Conservation (phyloP, 2,329 filamentous ascomycete genomes). For the Fusarium gaditjirri region DNA sequence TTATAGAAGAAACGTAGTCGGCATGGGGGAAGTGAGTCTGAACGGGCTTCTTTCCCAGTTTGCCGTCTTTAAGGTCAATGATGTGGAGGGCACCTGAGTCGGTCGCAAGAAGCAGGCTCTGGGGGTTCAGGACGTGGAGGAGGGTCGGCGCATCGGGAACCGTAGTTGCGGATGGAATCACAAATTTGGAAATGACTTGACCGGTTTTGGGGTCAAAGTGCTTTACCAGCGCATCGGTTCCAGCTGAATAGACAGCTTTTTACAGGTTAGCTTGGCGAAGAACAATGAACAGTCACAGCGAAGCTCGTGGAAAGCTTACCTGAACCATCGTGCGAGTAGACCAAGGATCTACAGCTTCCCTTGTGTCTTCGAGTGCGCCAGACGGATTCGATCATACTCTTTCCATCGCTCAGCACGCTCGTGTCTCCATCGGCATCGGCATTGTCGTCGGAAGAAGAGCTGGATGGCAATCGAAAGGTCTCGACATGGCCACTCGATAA, state of each 20-base stretch:
- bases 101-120: constrained; percentile 87
- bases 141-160: constrained; percentile 79
- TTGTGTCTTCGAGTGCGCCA: constrained; percentile 94
- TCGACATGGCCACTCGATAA: constrained; percentile 87
- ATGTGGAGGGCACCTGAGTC: constrained; percentile 91
- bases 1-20: constrained; percentile 91
- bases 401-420: constrained; percentile 68
- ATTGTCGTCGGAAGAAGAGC: constrained; percentile 62
- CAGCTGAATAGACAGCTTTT: constrained; percentile 70
- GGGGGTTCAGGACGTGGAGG: constrained; percentile 84
- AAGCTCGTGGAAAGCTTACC: constrained; percentile 53
- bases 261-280: constrained; percentile 11
- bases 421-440: constrained; percentile 59
- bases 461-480: constrained; percentile 76
- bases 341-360: constrained; percentile 87
- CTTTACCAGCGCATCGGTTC: constrained; percentile 68
- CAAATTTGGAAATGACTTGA: constrained; percentile 82
- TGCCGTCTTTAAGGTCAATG: constrained; percentile 78
- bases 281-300: too few relatives aligned
- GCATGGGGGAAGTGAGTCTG: constrained; percentile 89
- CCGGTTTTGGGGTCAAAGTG: constrained; percentile 68
- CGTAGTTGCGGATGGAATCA: constrained; percentile 70
- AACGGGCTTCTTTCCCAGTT: constrained; percentile 71
- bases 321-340: constrained; percentile 81
- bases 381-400: constrained; percentile 79